These are phyloP conservation scores for Acephala macrosclerotiorum DNA, from an alignment of 2,329 filamentous ascomycete genomes.

Conservation along the genomic window DNA sequence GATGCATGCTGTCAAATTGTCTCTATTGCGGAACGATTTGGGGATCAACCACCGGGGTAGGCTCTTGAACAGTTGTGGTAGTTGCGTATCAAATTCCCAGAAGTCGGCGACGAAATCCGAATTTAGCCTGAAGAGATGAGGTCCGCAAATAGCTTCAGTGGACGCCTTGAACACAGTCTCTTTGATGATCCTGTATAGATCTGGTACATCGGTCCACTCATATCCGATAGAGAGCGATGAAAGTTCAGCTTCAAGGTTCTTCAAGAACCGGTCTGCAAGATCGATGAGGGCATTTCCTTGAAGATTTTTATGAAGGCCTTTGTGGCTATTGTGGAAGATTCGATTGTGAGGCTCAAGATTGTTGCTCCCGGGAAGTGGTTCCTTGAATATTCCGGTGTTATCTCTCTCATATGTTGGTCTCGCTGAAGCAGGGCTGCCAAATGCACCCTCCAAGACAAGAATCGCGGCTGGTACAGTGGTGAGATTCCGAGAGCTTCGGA, in stretches of 20 bases:
- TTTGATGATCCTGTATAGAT: conserved; percentile 41
- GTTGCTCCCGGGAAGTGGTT: conserved; percentile 28
- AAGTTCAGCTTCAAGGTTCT: conserved; percentile 24
- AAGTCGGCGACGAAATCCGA: conserved; percentile 40
- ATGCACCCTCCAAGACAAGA: conserved; percentile 29
- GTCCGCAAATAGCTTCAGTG: conserved; percentile 39
- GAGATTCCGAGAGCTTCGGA: conserved; percentile 30
- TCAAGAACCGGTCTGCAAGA: conserved; percentile 24
- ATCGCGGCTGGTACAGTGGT: conserved; percentile 23
- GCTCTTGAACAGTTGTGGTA: conserved; percentile 34
- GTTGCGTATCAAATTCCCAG: conserved; percentile 41
- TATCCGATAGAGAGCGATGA: conserved; percentile 13
- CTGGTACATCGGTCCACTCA: conserved; percentile 34
- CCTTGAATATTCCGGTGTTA: conserved; percentile 26
- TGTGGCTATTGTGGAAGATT: conserved; percentile 28
- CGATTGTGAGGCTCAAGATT: conserved; percentile 28
- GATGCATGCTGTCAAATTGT: conserved; percentile 34
- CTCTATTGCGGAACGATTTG: conserved; percentile 33
- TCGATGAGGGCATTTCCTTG: conserved; percentile 26
- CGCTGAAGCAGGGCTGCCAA: conserved; percentile 26
- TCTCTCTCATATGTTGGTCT: conserved; percentile 21
- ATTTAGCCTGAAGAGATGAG: conserved; percentile 37
- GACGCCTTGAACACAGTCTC: conserved; percentile 38
- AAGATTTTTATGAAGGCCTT: conserved; percentile 23
- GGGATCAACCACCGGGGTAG: conserved; percentile 41